Percentiles rank a stretch among this genome's conserved stretches.
Conservation (phyloP, 1,284 basidiomycete species). For the Ustilago tritici region DNA sequence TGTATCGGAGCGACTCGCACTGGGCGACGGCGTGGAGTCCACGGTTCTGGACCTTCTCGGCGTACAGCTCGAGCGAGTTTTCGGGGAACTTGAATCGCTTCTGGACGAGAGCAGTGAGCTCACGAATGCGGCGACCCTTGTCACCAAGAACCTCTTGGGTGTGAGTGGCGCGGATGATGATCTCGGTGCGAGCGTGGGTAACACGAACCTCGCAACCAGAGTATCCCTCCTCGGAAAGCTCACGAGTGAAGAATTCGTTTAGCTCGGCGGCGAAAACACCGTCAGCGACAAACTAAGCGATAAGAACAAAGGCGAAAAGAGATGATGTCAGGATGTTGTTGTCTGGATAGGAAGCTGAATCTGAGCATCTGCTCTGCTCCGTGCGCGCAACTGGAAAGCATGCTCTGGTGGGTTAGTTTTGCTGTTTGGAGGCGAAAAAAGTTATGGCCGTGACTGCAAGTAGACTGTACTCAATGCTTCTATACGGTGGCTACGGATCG, state of each 20-base stretch:
- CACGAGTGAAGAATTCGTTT: constrained; percentile 97
- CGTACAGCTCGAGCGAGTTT: constrained; percentile 98
- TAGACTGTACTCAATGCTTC: background rate
- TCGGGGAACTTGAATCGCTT: constrained; percentile 99
- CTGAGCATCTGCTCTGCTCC: constrained; percentile 15
- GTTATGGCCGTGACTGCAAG: background rate
- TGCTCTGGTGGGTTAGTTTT: constrained; percentile 1
- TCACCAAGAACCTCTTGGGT: constrained; percentile 99
- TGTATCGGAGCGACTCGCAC: constrained; percentile 98
- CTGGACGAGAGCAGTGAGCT: constrained; percentile 97
- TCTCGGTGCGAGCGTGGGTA: constrained; percentile 99
- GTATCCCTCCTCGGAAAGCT: constrained; percentile 99
- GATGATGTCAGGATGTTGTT: constrained; percentile 18
- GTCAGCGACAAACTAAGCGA: constrained; percentile 87
- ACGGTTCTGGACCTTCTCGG: constrained; percentile 99
- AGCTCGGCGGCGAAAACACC: constrained; percentile 98
- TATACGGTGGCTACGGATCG: no score
- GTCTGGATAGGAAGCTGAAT: background rate
- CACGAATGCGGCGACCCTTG: constrained; percentile 99
- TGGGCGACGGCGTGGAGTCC: constrained; percentile 98
- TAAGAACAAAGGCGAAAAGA: background rate
- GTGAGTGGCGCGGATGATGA: constrained; percentile 99
- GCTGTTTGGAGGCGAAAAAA: background rate
- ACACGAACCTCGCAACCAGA: constrained; percentile 99
- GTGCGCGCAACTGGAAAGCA: background rate